phyloP scores from a whole-genome alignment of 192 early-diverging fungal species.

The Rhizoclosmatium globosum region DNA sequence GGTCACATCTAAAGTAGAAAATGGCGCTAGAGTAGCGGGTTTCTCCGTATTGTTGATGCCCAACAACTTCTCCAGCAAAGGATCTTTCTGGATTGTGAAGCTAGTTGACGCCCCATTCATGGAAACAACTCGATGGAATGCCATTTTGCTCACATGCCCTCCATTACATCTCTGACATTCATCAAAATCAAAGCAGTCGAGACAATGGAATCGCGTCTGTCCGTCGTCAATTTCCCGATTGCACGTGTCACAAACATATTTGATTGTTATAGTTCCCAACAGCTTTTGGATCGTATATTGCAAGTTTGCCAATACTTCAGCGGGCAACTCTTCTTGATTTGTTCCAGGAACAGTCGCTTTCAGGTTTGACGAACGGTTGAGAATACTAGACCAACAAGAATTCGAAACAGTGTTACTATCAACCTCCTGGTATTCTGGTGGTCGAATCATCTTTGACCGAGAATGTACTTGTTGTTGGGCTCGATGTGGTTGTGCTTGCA shows the following conservation, averaged over 20 bases:
- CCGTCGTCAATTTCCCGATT: neutral
- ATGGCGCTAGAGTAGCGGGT: neutral
- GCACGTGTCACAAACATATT: slow-evolving; percentile 18
- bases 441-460: neutral
- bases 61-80: slow-evolving; percentile 12
- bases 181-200: slow-evolving; percentile 25
- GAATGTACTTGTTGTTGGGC: neutral
- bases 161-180: slow-evolving; percentile 1
- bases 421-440: neutral
- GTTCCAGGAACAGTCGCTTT: too few relatives aligned
- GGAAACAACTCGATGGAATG: slow-evolving; percentile 9
- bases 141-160: neutral
- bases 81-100: neutral
- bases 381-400: neutral
- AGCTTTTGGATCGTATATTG: neutral
- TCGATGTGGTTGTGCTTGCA: too few relatives aligned
- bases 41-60: neutral
- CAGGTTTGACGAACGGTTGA: neutral
- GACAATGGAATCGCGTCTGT: neutral
- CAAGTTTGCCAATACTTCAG: neutral
- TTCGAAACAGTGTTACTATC: neutral
- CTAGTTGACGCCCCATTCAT: neutral
- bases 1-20: neutral
- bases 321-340: neutral
- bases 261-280: neutral